Conservation (phyloP, 225 moss, liverwort and hornwort species). For the Pseudoscleropodium purum region DNA sequence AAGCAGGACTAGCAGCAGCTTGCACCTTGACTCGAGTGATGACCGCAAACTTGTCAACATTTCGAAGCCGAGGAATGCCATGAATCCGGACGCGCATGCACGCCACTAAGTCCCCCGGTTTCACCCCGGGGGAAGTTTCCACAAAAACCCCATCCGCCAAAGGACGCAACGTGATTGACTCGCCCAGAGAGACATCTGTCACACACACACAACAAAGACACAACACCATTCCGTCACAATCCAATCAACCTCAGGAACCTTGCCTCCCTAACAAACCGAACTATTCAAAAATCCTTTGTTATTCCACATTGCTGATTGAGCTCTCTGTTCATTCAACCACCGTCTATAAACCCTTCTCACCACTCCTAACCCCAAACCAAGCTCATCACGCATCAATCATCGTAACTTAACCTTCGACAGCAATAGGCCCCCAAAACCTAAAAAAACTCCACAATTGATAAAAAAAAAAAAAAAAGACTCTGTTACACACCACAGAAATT, state of each 20-base stretch:
- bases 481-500: neutral
- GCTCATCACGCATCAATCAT: neutral
- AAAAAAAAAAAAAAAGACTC: neutral
- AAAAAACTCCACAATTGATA: neutral
- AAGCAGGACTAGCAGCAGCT: conserved; percentile 1
- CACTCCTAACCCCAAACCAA: neutral
- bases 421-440: neutral
- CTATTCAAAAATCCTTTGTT: neutral
- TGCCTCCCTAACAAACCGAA: neutral
- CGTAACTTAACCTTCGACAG: neutral
- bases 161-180: conserved; percentile 48
- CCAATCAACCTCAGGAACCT: neutral
- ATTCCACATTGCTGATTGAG: neutral
- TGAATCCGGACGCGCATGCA: conserved; percentile 73
- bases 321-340: neutral
- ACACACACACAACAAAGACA: neutral
- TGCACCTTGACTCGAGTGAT: conserved; percentile 62
- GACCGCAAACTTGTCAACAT: conserved; percentile 65
- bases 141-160: conserved; percentile 64
- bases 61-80: conserved; percentile 54
- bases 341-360: neutral
- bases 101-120: conserved; percentile 47
- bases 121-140: conserved; percentile 59
- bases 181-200: conserved; percentile 70
- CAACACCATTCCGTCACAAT: neutral